Conservation (phyloP, 352 stramenopile genomes). For the Globisporangium nodosum region DNA sequence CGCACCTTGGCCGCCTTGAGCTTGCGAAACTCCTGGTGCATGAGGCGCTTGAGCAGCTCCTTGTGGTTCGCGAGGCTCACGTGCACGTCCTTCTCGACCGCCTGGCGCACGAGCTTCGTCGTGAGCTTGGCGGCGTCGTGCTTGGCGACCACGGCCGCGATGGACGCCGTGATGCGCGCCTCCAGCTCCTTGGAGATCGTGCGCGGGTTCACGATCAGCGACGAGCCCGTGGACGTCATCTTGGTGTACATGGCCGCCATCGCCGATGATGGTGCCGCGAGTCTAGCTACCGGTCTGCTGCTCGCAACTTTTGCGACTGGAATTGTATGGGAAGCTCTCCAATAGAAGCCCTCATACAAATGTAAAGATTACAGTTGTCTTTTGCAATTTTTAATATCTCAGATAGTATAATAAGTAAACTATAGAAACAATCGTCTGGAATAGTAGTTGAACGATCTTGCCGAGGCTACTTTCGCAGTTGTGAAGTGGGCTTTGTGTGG, state of each 20-base stretch:
- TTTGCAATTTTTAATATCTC: not conserved
- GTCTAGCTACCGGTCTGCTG: no score
- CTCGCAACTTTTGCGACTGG: not conserved
- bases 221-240: constrained; percentile 65
- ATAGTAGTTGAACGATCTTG: not conserved
- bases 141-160: constrained; percentile 57
- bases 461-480: not conserved
- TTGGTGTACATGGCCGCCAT: constrained; percentile 73
- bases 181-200: constrained; percentile 82
- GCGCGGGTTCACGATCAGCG: constrained; percentile 65
- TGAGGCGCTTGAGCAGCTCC: constrained; percentile 84
- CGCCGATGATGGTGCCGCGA: no score
- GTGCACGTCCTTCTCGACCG: constrained; percentile 80
- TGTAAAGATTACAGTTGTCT: not conserved
- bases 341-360: no score
- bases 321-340: no score
- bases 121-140: constrained; percentile 63
- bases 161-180: constrained; percentile 64
- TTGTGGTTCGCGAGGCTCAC: constrained; percentile 86
- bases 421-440: no score
- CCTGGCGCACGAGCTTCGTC: constrained; percentile 77
- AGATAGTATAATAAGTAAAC: no score
- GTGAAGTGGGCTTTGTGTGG: not conserved
- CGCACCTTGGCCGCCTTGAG: constrained; percentile 64
- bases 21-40: constrained; percentile 81